Percentiles rank a stretch among this genome's conserved stretches.
Conservation (phyloP, 208 protist species). For the Phytomonas francai region DNA sequence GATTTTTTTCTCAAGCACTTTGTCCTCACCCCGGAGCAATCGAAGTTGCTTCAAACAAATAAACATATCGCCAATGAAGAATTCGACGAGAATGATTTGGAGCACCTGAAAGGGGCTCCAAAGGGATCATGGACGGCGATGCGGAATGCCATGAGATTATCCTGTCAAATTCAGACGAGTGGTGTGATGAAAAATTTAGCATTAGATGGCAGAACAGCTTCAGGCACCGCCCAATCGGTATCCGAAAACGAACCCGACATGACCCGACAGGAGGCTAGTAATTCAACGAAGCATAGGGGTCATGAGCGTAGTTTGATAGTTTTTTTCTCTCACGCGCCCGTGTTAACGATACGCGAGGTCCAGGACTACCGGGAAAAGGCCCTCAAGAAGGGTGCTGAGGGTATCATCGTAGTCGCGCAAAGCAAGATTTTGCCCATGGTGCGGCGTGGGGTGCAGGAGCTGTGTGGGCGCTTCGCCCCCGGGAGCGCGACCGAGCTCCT, state of each 20-base stretch:
- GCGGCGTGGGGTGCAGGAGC: conserved; percentile 47
- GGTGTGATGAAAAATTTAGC: not conserved
- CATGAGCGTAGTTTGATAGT: conserved; percentile 9
- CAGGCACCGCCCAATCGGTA: not conserved
- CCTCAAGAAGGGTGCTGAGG: conserved; percentile 36
- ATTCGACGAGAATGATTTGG: conserved; percentile 16
- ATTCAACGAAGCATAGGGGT: not conserved
- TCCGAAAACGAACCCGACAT: not conserved
- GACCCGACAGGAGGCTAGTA: not conserved
- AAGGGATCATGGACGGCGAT: conserved; percentile 39
- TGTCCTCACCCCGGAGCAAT: conserved; percentile 25
- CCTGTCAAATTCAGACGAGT: conserved; percentile 19
- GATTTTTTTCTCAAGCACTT: conserved; percentile 70
- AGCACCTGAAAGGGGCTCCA: conserved; percentile 18
- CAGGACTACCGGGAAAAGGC: conserved; percentile 55
- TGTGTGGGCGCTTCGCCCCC: conserved; percentile 44
- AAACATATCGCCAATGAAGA: conserved; percentile 6
- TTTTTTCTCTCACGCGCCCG: conserved; percentile 4
- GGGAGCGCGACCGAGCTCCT: conserved; percentile 35
- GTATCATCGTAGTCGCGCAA: conserved; percentile 54
- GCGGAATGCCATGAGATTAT: conserved; percentile 57
- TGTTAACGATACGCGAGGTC: conserved; percentile 44
- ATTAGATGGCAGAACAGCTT: not conserved
- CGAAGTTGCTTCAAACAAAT: not conserved
- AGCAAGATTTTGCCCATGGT: conserved; percentile 42